Base-by-base conservation (phyloP, 768 basidiomycete genomes). In the Lactifluus volemus region DNA sequence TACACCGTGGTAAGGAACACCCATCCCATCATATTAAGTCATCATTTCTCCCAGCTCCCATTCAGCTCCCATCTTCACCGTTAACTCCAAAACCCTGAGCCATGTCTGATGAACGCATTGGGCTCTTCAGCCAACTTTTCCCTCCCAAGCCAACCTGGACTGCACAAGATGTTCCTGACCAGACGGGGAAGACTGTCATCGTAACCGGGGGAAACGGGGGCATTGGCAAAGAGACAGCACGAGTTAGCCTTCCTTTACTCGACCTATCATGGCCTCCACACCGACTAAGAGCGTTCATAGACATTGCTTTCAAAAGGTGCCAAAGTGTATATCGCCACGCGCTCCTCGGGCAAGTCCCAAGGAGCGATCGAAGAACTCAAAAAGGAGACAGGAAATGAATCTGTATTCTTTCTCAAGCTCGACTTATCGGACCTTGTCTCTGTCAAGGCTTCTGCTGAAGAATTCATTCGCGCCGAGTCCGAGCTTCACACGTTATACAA, bases 401-500 rank as follows among this genome's bases (percentile, higher is more conserved):
- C 17, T 5, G 0, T 50, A 17, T 58, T 41, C 29, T 41, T 49
- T 15, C 56, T 50, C 17, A 3, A 5, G 7, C 49, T 58, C 10
- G 36, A 58, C 29, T 49, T 58, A 4, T 17, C 29, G n/a, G 39
- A 58, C 56, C 56, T 58, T 25, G 30, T 41, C 30, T 58, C 56
- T 4, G 6, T 50, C 49, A 42, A 32, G 49, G 7, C 29, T 7
- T 49, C 56, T 30, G 56, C 39, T 0, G 39, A 50, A 32, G 56
- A 58, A 25, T 58, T 50, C 49, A 8, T 41, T 2, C 6, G 8
- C 19, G 32, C 32, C n/a, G 56, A 50, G 12, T 7, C 38, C 6
- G 39, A 42, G 49, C 56, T 58, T 50, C 56, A 58, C 41, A 32
- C 49, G 5, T 19, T 58, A 11, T 58, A 58, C 8, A 58, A 58